Conservation (phyloP, 1,284 basidiomycete genomes). For the Rhodotorula sp. region DNA sequence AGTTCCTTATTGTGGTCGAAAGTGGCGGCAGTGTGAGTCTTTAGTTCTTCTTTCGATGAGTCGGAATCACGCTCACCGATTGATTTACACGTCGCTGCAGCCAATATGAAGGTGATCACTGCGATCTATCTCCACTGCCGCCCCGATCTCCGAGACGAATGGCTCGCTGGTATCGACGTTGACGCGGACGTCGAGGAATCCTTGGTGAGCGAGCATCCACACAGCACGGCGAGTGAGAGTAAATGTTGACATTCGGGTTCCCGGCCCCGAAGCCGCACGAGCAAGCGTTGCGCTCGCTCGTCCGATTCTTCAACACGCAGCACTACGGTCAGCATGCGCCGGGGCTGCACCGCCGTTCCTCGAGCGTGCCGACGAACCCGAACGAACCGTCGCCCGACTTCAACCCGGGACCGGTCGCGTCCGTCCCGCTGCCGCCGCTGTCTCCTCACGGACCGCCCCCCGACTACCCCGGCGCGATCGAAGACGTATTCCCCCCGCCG, state of each 20-base stretch:
- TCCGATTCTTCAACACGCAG: constrained; percentile 76
- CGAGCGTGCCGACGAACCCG: constrained; percentile 8
- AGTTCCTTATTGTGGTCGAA: constrained; percentile 95
- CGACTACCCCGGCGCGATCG: constrained; percentile 28
- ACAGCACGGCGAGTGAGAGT: background rate
- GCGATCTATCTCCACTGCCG: constrained; percentile 96
- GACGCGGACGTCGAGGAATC: constrained; percentile 76
- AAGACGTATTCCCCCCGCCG: constrained; percentile 56
- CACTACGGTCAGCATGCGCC: constrained; percentile 46
- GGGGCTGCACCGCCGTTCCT: constrained; percentile 42
- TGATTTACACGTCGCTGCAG: constrained; percentile 51
- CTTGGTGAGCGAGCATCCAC: constrained; percentile 42
- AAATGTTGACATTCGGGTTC: background rate
- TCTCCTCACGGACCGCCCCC: constrained; percentile 41
- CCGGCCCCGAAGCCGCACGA: constrained; percentile 72
- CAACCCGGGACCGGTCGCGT: constrained; percentile 23
- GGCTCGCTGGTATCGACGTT: constrained; percentile 89
- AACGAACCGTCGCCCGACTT: constrained; percentile 30
- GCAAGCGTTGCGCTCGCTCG: constrained; percentile 86
- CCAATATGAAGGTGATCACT: constrained; percentile 99
- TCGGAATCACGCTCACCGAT: background rate
- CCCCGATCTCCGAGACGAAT: constrained; percentile 94
- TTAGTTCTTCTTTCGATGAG: background rate
- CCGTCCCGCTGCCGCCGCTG: constrained; percentile 25
- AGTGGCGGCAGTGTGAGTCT: constrained; percentile 88